A percentile compares a stretch with the other conserved stretches of the same genome.
Evolutionary conservation across 2,329 filamentous ascomycete species (phyloP).

Genomic region (Leptographium flavum): DNA sequence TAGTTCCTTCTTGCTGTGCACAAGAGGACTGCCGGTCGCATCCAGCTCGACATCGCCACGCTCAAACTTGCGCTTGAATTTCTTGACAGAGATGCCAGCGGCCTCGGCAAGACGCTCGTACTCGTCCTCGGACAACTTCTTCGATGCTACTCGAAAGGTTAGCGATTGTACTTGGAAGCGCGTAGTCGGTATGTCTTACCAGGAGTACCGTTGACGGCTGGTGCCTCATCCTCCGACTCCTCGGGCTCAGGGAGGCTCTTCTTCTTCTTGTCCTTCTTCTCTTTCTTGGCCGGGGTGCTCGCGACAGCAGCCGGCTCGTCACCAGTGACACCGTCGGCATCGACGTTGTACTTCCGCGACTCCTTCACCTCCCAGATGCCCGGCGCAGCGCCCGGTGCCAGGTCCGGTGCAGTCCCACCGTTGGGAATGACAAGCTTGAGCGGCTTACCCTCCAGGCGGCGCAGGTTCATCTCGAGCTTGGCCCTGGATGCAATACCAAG

Average conservation of each 20-base stretch:
- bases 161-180: background rate
- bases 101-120: conserved; percentile 47
- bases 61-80: conserved; percentile 68
- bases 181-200: background rate
- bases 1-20: conserved; percentile 38
- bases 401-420: too few species aligned
- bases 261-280: conserved; percentile 12
- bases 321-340: conserved; percentile 71
- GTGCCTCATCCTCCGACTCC: background rate
- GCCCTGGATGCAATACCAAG: conserved; percentile 60
- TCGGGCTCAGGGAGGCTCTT: background rate
- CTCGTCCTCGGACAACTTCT: conserved; percentile 39
- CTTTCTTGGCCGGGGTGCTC: conserved; percentile 26
- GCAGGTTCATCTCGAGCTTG: conserved; percentile 62
- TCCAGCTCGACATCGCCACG: conserved; percentile 58
- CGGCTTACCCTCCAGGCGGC: conserved; percentile 80
- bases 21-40: conserved; percentile 48
- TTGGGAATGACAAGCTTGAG: conserved; percentile 29
- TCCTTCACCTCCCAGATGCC: conserved; percentile 89
- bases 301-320: conserved; percentile 44
- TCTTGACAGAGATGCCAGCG: conserved; percentile 56
- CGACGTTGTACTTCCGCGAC: conserved; percentile 83
- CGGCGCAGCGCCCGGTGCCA: conserved; percentile 28
- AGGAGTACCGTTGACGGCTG: conserved; percentile 1
- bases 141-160: conserved; percentile 6